These are phyloP conservation scores for Fusarium pilosicola DNA, from an alignment of 2,329 filamentous ascomycete genomes.

Conservation along the genomic window DNA sequence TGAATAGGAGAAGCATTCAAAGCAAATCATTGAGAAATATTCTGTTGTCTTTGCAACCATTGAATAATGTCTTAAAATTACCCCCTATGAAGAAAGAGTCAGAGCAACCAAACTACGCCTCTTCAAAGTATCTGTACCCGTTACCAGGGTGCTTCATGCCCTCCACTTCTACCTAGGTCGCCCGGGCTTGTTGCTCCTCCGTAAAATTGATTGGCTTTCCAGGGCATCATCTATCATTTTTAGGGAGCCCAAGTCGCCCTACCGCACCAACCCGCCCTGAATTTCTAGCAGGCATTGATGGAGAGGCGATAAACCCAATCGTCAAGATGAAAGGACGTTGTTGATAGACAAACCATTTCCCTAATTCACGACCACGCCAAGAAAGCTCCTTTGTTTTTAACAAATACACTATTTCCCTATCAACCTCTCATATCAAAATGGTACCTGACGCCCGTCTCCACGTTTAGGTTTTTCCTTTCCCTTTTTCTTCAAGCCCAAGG, in stretches of 20 bases:
- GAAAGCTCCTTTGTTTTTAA: background rate
- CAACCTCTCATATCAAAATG: constrained; percentile 3
- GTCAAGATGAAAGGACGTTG: background rate
- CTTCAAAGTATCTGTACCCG: constrained; percentile 11
- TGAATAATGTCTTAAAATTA: constrained; percentile 12
- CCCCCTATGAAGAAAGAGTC: constrained; percentile 20
- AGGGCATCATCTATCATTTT: background rate
- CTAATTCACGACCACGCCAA: background rate
- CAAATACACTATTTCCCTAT: background rate
- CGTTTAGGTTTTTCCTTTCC: constrained; percentile 19
- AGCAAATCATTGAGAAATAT: background rate
- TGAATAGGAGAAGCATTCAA: background rate
- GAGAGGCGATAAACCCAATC: background rate
- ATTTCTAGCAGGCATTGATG: background rate
- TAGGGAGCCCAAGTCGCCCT: constrained; percentile 4
- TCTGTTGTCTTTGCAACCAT: background rate
- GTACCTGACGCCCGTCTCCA: constrained; percentile 28
- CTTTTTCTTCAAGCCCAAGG: constrained; percentile 19
- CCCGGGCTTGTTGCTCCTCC: constrained; percentile 2
- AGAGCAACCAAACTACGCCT: background rate
- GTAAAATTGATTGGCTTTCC: constrained; percentile 25
- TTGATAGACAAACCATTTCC: background rate
- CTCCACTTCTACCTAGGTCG: constrained; percentile 13
- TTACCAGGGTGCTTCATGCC: constrained; percentile 16
- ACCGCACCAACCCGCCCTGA: constrained; percentile 18